These are phyloP conservation scores for Artemisia argyi DNA, from an alignment of 129 eudicot species.

Conservation along the genomic window DNA sequence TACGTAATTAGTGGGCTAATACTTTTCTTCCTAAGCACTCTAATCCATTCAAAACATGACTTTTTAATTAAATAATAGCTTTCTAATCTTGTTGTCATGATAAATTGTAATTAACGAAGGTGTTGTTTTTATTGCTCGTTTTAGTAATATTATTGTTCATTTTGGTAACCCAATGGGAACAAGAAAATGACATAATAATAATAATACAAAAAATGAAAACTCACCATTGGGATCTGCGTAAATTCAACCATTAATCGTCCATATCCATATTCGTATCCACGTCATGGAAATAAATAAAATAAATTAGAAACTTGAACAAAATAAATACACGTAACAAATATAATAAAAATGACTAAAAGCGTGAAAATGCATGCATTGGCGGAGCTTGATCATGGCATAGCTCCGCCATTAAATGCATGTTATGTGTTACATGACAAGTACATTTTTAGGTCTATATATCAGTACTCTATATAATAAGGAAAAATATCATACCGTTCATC, in stretches of 20 bases:
- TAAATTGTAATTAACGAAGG: conserved; percentile 9
- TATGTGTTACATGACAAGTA: too few relatives aligned
- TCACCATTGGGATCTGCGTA: conserved; percentile 44
- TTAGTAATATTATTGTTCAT: neutral
- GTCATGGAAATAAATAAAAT: conserved; percentile 5
- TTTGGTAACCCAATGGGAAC: too few relatives aligned
- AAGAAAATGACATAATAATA: neutral
- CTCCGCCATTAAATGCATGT: too few relatives aligned
- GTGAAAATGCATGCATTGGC: too few relatives aligned
- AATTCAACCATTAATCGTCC: conserved; percentile 12
- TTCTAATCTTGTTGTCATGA: neutral
- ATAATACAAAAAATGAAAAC: conserved; percentile 1
- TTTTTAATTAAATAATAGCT: neutral
- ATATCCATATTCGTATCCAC: conserved; percentile 6
- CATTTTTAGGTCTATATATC: too few relatives aligned
- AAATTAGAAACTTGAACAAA: conserved; percentile 1
- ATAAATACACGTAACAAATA: neutral
- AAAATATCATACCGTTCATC: conserved; percentile 53
- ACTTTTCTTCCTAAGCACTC: conserved; percentile 13
- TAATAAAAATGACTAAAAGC: neutral
- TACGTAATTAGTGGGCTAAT: conserved; percentile 25
- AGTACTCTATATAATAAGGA: too few relatives aligned
- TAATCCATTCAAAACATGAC: conserved; percentile 21
- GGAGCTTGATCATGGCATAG: too few relatives aligned
- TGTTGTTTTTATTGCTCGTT: conserved; percentile 1